These are phyloP conservation scores for Macrolepiota fuliginosa DNA, from an alignment of 768 basidiomycete species.

Conservation along the genomic window DNA sequence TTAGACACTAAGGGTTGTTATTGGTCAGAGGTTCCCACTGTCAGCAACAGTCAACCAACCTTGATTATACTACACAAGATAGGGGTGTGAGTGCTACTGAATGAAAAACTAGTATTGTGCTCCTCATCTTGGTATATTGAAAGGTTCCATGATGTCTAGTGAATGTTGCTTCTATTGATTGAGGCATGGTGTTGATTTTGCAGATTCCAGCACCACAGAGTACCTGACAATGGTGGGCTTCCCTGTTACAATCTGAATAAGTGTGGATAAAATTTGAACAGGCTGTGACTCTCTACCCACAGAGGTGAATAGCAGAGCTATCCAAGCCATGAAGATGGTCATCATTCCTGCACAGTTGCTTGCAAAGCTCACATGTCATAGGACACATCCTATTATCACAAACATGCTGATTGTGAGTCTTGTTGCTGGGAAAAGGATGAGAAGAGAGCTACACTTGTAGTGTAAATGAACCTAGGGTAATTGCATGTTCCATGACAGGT, in stretches of 20 bases:
- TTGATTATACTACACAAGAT: constrained; percentile 45
- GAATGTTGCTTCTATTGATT: constrained; percentile 61
- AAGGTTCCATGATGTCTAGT: constrained; percentile 58
- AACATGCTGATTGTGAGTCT: constrained; percentile 41
- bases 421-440: constrained; percentile 31
- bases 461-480: constrained; percentile 34
- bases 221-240: constrained; percentile 46
- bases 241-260: constrained; percentile 27
- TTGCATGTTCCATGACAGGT: constrained; percentile 43
- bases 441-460: neutral
- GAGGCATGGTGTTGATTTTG: constrained; percentile 55
- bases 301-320: constrained; percentile 43
- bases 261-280: no score
- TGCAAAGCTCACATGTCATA: constrained; percentile 51
- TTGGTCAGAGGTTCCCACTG: neutral
- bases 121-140: constrained; percentile 57
- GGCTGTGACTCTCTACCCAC: constrained; percentile 38
- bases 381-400: constrained; percentile 57
- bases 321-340: constrained; percentile 55
- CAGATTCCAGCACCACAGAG: constrained; percentile 52
- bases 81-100: neutral
- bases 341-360: constrained; percentile 42
- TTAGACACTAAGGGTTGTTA: constrained; percentile 37
- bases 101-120: neutral
- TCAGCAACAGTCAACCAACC: constrained; percentile 25